A percentile compares a stretch with the other conserved stretches of the same genome.
phyloP scores from a whole-genome alignment of 345 rosid genomes.

The Durio zibethinus region DNA sequence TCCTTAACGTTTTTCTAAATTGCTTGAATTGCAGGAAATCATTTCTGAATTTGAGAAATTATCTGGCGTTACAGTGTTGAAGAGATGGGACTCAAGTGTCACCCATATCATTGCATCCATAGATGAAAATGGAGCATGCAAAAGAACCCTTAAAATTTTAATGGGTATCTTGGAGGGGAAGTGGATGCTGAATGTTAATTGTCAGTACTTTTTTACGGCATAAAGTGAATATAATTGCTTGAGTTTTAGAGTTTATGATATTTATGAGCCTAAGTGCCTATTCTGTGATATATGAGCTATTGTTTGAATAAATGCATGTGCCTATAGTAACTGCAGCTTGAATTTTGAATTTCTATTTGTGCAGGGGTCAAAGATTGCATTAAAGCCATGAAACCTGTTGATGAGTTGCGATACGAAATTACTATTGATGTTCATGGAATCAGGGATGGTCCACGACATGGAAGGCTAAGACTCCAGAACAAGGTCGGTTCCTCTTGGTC shows the following conservation, averaged over 20 bases:
- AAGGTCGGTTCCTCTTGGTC: conserved; percentile 40
- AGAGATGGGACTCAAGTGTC: conserved; percentile 61
- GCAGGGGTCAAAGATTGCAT: conserved; percentile 78
- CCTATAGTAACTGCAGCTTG: background rate
- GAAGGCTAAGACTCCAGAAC: conserved; percentile 67
- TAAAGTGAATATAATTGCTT: background rate
- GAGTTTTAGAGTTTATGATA: background rate
- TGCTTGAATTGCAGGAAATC: conserved; percentile 51
- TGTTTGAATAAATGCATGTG: background rate
- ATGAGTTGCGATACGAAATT: conserved; percentile 73
- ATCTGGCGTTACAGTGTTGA: conserved; percentile 50
- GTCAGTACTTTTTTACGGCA: conserved; percentile 39
- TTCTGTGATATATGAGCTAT: background rate
- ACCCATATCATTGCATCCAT: conserved; percentile 84
- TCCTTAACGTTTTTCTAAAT: background rate
- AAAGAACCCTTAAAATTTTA: conserved; percentile 74
- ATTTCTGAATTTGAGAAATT: conserved; percentile 53
- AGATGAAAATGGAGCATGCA: conserved; percentile 79
- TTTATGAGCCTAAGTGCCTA: background rate
- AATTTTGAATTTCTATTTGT: conserved; percentile 8
- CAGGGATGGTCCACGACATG: conserved; percentile 61
- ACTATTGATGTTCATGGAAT: conserved; percentile 67
- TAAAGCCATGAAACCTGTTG: conserved; percentile 41
- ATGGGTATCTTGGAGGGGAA: conserved; percentile 91
- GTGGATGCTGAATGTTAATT: conserved; percentile 76